These are phyloP conservation scores for Penicillium longicatenatum DNA, from an alignment of 495 filamentous ascomycete genomes.

Conservation along the genomic window DNA sequence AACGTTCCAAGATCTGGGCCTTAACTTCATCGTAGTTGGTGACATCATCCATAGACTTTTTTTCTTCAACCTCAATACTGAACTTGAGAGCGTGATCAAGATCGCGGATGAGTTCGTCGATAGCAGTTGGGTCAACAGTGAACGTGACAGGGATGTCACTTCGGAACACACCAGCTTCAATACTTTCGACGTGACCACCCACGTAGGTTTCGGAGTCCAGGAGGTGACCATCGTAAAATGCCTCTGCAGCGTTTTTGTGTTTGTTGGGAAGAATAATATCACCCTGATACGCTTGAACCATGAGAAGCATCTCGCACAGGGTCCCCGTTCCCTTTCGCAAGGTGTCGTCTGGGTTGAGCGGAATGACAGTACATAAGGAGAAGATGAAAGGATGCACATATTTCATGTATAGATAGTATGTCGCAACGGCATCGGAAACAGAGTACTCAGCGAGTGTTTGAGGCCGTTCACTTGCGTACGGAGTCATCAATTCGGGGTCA, in stretches of 20 bases:
- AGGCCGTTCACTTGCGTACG: constrained; percentile 86
- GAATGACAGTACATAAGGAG: constrained; percentile 95
- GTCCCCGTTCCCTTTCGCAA: constrained; percentile 96
- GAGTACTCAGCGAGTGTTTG: constrained; percentile 97
- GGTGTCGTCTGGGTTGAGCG: constrained; percentile 88
- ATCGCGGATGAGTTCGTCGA: constrained; percentile 86
- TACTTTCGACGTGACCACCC: constrained; percentile 98
- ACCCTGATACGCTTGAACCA: constrained; percentile 95
- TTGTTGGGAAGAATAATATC: constrained; percentile 96
- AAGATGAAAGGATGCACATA: constrained; percentile 99
- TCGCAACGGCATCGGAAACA: constrained; percentile 97
- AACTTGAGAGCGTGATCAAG: constrained; percentile 91
- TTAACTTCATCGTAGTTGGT: constrained; percentile 93
- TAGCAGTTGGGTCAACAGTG: constrained; percentile 77
- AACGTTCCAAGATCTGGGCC: constrained; percentile 71
- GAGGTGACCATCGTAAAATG: constrained; percentile 96
- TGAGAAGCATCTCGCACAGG: constrained; percentile 96
- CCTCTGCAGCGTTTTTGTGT: constrained; percentile 84
- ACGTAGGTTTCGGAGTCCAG: constrained; percentile 98
- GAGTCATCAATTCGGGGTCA: constrained; percentile 97
- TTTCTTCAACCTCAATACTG: constrained; percentile 90
- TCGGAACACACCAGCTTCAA: constrained; percentile 96
- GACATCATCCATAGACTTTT: constrained; percentile 89
- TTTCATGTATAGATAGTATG: constrained; percentile 99
- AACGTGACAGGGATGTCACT: constrained; percentile 95